Evolutionary conservation across 2,329 filamentous ascomycete genomes (phyloP), one percentile per base, ranked within the genome.

Genomic region (Coniella vitis): DNA sequence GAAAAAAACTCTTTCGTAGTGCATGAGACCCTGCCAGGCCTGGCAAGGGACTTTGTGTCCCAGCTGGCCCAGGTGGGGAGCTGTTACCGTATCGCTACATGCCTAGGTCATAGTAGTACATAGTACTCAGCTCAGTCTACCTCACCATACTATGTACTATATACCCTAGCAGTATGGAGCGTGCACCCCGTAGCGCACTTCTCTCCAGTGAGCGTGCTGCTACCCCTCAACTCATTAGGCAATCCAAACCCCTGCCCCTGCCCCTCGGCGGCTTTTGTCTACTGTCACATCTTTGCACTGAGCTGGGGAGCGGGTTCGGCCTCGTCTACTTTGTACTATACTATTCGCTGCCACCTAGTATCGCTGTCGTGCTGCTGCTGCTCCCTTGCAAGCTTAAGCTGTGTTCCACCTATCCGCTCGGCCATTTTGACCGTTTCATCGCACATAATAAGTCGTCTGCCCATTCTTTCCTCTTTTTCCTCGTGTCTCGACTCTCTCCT

Each of bases 371-470:
- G 13, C 19, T 38, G 37, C 17, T 38, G 21, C 29, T 25, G 12
- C 45, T 31, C 36, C 44, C 44, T 46, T 39, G 44, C 37, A 38
- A 47, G 36, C 22, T 49, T 25, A 29, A 38, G 34, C 17, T 34
- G 20, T 44, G 40, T 41, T 41, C 45, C 51, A 44, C 21, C 36
- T 47, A 38, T 44, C 47, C 43, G 47, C 50, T 39, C 45, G 39
- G 29, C 43, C 42, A 41, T 32, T 38, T 46, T 42, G 31, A 29
- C 20, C 41, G 13, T 32, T 21, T 45, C 38, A 47, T 39, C 29
- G 38, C 48, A 48, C 36, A 39, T 22, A 47, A 40, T 47, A 53
- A 53, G 48, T 38, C 21, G 44, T 45, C 45, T 44, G 36, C 42
- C 38, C 46, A 31, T 41, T 48, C 38, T 48, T 36, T 16, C 37